phyloP scores from a whole-genome alignment of 2,329 filamentous ascomycete species.

The Ophiostoma sp. region DNA sequence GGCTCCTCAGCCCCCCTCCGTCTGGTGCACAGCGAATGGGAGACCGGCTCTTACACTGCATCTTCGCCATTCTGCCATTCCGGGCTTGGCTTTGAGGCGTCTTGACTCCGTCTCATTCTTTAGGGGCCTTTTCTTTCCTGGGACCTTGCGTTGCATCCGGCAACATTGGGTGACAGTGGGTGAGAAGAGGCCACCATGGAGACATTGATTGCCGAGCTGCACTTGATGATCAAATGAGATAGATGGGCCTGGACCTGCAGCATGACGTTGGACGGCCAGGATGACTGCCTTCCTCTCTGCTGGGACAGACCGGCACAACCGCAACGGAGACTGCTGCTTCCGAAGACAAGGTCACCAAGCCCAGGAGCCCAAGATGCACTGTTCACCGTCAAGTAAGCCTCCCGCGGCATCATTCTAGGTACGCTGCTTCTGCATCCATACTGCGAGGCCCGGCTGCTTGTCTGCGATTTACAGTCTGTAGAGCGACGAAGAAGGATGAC shows the following conservation, averaged over 20 bases:
- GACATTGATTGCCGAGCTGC: constrained; percentile 4
- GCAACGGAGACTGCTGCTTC: no score
- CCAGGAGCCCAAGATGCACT: no score
- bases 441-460: no score
- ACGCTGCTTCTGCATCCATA: no score
- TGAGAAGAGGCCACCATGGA: neutral
- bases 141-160: neutral
- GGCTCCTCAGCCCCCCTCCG: constrained; percentile 19
- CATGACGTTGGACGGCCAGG: neutral
- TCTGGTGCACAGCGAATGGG: constrained; percentile 17
- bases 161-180: neutral
- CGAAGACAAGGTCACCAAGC: neutral
- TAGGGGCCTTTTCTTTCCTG: no score
- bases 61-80: neutral
- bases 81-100: neutral
- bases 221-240: neutral
- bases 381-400: no score
- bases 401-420: no score
- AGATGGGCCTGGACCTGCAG: neutral
- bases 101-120: no score
- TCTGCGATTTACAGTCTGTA: no score
- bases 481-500: no score
- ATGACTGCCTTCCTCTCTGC: neutral
- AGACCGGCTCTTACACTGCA: constrained; percentile 15
- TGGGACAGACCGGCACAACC: neutral